A percentile compares a stretch with the other conserved stretches of the same genome.
These are phyloP conservation scores for Calonectria pseudoreteaudii DNA, from an alignment of 2,329 filamentous ascomycete genomes.

Conservation along the genomic window DNA sequence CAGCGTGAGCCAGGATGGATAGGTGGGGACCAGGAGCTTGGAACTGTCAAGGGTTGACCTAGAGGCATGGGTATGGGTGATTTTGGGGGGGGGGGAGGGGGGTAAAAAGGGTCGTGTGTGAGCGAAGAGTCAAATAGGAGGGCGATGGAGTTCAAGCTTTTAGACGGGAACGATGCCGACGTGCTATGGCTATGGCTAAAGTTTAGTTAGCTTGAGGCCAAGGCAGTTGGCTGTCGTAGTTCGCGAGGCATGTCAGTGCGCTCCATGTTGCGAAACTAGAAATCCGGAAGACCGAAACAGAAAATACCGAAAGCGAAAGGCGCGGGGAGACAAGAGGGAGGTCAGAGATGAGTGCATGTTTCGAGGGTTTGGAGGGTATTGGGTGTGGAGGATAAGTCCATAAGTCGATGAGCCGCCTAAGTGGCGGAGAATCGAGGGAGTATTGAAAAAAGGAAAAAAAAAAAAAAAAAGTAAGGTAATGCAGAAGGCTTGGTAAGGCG, in stretches of 20 bases:
- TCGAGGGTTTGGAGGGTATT: neutral
- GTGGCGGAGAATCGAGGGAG: neutral
- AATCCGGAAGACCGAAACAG: neutral
- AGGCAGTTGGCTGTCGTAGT: constrained; percentile 4
- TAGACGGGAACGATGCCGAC: constrained; percentile 41
- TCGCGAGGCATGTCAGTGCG: constrained; percentile 8
- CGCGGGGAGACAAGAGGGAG: neutral
- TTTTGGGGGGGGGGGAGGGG: neutral
- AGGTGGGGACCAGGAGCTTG: constrained; percentile 35
- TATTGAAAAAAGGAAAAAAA: neutral
- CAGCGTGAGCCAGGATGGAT: constrained; percentile 38
- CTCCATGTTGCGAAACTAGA: neutral
- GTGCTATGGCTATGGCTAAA: constrained; percentile 19
- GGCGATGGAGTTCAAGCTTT: constrained; percentile 22
- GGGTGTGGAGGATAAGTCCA: constrained; percentile 6
- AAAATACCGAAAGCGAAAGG: neutral
- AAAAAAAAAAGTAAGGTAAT: neutral
- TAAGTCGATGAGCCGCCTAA: neutral
- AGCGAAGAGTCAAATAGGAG: constrained; percentile 17
- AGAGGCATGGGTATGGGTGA: constrained; percentile 28
- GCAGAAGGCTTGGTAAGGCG: neutral
- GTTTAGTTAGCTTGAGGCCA: constrained; percentile 13
- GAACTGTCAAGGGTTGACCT: constrained; percentile 24
- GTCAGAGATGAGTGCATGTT: neutral
- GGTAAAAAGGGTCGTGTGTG: constrained; percentile 18